phyloP scores from a whole-genome alignment of 169 alveolate genomes.

The Eimeria praecox region DNA sequence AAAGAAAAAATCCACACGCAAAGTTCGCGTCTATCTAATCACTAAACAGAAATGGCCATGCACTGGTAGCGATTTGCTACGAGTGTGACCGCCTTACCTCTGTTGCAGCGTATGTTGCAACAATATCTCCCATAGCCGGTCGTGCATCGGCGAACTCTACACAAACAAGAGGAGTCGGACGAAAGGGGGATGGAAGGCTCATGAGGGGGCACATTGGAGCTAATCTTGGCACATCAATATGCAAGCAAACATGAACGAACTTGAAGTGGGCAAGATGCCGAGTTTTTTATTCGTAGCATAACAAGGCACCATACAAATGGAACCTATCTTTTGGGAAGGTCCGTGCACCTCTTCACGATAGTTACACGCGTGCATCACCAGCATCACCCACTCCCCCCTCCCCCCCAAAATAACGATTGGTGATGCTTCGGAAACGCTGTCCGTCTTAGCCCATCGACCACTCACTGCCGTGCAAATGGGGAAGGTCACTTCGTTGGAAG shows the following conservation, averaged over 20 bases:
- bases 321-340: neutral
- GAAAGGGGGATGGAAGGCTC: neutral
- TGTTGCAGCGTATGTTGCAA: conserved; percentile 48
- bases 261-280: neutral
- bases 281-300: neutral
- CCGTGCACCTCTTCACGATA: neutral
- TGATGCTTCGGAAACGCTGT: neutral
- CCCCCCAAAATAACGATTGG: no score
- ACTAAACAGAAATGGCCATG: neutral
- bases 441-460: neutral
- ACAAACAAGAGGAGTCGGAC: neutral
- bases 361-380: neutral
- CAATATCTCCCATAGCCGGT: conserved; percentile 49
- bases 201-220: neutral
- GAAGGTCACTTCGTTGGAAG: neutral
- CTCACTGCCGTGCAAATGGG: neutral
- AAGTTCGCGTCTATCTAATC: neutral
- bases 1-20: neutral
- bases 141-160: conserved; percentile 27
- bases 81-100: conserved; percentile 25
- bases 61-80: neutral
- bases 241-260: neutral
- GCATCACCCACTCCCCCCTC: neutral
- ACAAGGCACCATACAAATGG: neutral
- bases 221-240: neutral